Conservation (phyloP, 2,329 filamentous ascomycete genomes). For the Colletotrichum musae region DNA sequence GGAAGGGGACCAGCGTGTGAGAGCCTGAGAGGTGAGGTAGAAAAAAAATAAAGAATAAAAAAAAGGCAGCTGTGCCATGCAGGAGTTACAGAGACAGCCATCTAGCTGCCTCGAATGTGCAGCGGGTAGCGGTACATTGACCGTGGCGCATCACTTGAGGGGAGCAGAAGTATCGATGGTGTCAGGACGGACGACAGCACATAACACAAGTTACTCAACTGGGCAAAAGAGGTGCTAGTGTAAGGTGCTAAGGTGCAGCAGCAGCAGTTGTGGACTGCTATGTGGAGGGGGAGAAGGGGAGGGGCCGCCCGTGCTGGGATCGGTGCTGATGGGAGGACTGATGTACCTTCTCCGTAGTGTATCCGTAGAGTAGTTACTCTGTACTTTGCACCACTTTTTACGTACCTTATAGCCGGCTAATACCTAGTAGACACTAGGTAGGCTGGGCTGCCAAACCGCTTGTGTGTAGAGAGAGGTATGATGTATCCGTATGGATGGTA, state of each 20-base stretch:
- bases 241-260: background rate
- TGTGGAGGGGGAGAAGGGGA: constrained; percentile 5
- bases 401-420: no score
- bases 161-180: background rate
- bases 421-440: no score
- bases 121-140: background rate
- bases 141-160: background rate
- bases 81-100: no score
- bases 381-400: background rate
- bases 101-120: background rate
- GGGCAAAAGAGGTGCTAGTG: background rate
- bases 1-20: background rate
- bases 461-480: no score
- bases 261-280: constrained; percentile 12
- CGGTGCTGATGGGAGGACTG: constrained; percentile 27
- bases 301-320: constrained; percentile 34
- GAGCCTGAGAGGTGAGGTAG: background rate
- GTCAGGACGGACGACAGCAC: background rate
- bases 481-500: no score
- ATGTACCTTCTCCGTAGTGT: constrained; percentile 2
- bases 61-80: background rate
- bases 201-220: background rate
- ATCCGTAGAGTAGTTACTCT: constrained; percentile 1
- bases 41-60: background rate
- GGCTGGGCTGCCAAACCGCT: no score